Evolutionary conservation across 257 asterid species (phyloP).

Genomic region (Cruciata laevipes): DNA sequence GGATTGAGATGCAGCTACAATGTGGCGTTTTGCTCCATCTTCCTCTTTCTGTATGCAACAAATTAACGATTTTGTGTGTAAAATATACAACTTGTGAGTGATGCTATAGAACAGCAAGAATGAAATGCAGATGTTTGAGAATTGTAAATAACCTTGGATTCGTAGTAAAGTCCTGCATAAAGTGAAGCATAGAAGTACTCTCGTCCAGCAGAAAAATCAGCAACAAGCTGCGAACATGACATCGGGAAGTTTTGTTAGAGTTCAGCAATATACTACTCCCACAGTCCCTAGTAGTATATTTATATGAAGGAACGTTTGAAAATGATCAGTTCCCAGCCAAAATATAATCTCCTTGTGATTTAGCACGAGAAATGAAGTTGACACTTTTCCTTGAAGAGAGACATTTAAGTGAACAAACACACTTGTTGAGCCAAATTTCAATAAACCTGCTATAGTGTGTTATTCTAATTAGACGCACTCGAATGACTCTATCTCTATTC

Average conservation of each 20-base stretch:
- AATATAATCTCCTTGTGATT: background rate
- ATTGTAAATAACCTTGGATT: slow-evolving; percentile 58
- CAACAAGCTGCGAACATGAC: slow-evolving; percentile 47
- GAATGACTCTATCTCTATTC: too few species aligned
- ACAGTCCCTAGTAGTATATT: too few species aligned
- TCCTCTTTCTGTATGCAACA: slow-evolving; percentile 41
- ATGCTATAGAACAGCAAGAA: background rate
- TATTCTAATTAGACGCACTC: too few species aligned
- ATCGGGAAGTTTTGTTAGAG: slow-evolving; percentile 11
- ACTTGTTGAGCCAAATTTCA: too few species aligned
- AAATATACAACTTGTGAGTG: background rate
- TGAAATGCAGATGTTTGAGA: background rate
- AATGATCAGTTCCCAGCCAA: background rate
- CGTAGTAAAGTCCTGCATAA: slow-evolving; percentile 81
- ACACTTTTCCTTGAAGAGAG: too few species aligned
- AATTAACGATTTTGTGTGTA: background rate
- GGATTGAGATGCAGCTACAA: slow-evolving; percentile 64
- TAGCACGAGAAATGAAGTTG: too few species aligned
- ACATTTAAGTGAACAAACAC: too few species aligned
- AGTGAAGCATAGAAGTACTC: slow-evolving; percentile 77
- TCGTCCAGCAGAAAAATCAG: slow-evolving; percentile 51
- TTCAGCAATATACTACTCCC: too few species aligned
- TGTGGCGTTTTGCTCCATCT: slow-evolving; percentile 59
- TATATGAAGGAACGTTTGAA: background rate
- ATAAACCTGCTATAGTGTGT: too few species aligned